Percentiles rank a stretch among this genome's conserved stretches.
phyloP scores from a whole-genome alignment of 2,329 filamentous ascomycete genomes.

The Uncinocarpus reesii region DNA sequence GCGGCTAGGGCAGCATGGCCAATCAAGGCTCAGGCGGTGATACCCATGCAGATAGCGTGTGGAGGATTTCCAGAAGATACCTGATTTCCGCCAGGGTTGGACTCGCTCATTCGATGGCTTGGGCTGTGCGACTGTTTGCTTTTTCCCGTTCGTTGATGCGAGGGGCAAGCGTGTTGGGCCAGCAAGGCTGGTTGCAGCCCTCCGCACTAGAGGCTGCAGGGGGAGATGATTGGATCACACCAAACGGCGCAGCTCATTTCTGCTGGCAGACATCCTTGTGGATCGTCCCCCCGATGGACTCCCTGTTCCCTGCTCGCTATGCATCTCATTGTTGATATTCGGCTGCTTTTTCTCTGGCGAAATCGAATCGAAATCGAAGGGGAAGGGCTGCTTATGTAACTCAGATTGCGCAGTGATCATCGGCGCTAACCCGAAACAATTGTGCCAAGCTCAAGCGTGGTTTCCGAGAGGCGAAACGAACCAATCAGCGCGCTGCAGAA shows the following conservation, averaged over 20 bases:
- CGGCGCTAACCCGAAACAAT: conserved; percentile 4
- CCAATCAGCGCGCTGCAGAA: conserved; percentile 4
- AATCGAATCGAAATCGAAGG: neutral
- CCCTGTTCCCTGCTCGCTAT: neutral
- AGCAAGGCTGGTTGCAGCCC: conserved; percentile 9
- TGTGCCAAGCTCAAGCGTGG: conserved; percentile 1
- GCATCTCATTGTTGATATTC: too few species aligned
- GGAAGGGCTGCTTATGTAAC: neutral
- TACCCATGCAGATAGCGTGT: neutral
- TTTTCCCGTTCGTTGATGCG: neutral
- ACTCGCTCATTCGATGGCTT: neutral
- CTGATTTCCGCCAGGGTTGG: neutral
- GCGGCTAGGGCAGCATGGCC: neutral
- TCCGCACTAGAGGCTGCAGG: conserved; percentile 4
- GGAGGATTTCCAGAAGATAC: conserved; percentile 8
- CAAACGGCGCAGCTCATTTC: neutral
- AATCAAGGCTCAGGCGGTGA: neutral
- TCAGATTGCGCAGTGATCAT: neutral
- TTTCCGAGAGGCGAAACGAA: conserved; percentile 4
- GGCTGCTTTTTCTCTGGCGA: too few species aligned
- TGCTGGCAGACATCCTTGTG: neutral
- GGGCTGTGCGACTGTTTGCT: conserved; percentile 6
- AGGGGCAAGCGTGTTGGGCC: conserved; percentile 1
- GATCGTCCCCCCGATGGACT: neutral
- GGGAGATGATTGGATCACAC: conserved; percentile 3